phyloP scores from a whole-genome alignment of 306 rosid species.

The Hippophae rhamnoides region DNA sequence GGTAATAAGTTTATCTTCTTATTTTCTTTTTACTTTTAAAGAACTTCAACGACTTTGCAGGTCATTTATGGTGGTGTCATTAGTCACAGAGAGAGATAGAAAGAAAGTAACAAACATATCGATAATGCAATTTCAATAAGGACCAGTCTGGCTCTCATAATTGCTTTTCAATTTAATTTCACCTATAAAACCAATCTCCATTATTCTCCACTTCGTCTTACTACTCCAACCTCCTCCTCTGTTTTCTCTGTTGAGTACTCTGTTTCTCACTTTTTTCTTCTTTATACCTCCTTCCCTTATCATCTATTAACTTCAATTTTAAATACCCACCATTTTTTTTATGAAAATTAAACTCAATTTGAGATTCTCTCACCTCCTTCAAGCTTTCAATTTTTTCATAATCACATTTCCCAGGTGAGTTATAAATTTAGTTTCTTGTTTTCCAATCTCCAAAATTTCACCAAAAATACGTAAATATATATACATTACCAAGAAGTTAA shows the following conservation, averaged over 20 bases:
- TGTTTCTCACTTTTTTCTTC: neutral
- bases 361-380: neutral
- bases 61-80: slow-evolving; percentile 37
- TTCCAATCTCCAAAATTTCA: too few relatives aligned
- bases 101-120: slow-evolving; percentile 7
- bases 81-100: neutral
- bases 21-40: slow-evolving; percentile 17
- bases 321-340: neutral
- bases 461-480: too few relatives aligned
- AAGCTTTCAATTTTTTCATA: neutral
- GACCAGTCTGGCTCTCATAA: slow-evolving; percentile 50
- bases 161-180: slow-evolving; percentile 37
- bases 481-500: too few relatives aligned
- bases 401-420: neutral
- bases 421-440: too few relatives aligned
- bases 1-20: neutral
- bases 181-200: slow-evolving; percentile 59
- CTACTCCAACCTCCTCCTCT: neutral
- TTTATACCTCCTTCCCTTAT: neutral
- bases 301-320: neutral
- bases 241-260: too few relatives aligned
- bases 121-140: slow-evolving; percentile 11
- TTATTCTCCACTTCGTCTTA: slow-evolving; percentile 24
- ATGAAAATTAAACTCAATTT: neutral
- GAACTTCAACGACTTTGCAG: slow-evolving; percentile 45